Percentiles rank a stretch among this genome's conserved stretches.
These are phyloP conservation scores for Chlorociboria aeruginascens DNA, from an alignment of 495 filamentous ascomycete species.

Conservation along the genomic window DNA sequence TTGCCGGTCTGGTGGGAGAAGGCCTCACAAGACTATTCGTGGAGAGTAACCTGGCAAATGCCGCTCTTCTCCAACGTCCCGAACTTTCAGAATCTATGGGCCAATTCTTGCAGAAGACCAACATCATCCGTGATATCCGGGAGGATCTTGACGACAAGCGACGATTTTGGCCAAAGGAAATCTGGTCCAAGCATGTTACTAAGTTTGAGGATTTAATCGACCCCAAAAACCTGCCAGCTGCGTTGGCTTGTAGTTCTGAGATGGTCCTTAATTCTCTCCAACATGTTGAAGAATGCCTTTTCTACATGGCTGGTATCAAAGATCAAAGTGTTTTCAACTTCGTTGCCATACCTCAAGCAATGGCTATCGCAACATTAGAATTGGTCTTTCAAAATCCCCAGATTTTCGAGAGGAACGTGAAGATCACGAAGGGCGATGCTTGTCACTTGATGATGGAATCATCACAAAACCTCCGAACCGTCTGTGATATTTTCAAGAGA, in stretches of 20 bases:
- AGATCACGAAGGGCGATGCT: constrained; percentile 92
- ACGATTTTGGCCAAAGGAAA: constrained; percentile 86
- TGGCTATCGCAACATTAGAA: constrained; percentile 93
- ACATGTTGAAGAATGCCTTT: constrained; percentile 86
- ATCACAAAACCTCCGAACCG: constrained; percentile 70
- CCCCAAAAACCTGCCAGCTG: constrained; percentile 64
- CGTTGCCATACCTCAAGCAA: constrained; percentile 91
- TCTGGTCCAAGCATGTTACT: constrained; percentile 90
- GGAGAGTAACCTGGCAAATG: constrained; percentile 76
- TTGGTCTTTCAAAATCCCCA: constrained; percentile 85
- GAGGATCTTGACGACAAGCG: constrained; percentile 82
- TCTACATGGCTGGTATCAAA: constrained; percentile 90
- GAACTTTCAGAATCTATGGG: constrained; percentile 91
- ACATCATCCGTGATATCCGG: constrained; percentile 91
- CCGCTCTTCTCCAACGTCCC: constrained; percentile 63
- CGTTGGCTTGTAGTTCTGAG: constrained; percentile 81
- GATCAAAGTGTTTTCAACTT: constrained; percentile 99
- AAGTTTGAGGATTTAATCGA: constrained; percentile 85
- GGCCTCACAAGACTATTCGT: constrained; percentile 87
- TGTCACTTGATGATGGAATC: constrained; percentile 86
- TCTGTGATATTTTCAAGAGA: constrained; percentile 67
- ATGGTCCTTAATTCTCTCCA: constrained; percentile 84
- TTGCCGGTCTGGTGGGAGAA: constrained; percentile 93
- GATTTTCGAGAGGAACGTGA: constrained; percentile 81
- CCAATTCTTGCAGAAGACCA: constrained; percentile 93